Evolutionary conservation across 331 rosid species (phyloP).

Genomic region (Rhamnella rubrinervis): DNA sequence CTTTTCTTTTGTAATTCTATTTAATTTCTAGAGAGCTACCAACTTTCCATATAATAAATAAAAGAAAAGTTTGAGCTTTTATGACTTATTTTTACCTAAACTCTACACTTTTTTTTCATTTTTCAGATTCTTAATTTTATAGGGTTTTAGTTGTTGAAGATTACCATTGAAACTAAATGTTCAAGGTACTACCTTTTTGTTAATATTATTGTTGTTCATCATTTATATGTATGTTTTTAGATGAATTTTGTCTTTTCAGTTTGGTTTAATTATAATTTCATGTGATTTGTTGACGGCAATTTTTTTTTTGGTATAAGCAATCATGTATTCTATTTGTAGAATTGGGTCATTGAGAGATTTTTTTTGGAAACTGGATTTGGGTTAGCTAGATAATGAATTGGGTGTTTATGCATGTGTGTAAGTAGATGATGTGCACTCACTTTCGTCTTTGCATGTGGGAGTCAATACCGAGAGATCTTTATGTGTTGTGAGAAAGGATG

Average conservation of each 20-base stretch:
- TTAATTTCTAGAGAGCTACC: neutral
- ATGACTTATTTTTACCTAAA: neutral
- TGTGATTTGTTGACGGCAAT: constrained; percentile 5
- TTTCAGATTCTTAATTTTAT: neutral
- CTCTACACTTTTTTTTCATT: neutral
- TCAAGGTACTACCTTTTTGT: constrained; percentile 2
- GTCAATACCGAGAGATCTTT: too few relatives aligned
- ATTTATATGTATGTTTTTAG: neutral
- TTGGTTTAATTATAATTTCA: neutral
- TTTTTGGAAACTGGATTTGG: constrained; percentile 8
- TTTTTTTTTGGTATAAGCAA: neutral
- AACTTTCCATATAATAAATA: neutral
- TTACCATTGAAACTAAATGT: neutral
- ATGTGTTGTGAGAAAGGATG: neutral
- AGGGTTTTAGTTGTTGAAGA: constrained; percentile 20
- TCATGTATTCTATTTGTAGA: neutral
- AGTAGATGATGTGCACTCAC: too few relatives aligned
- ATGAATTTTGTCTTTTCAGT: too few relatives aligned
- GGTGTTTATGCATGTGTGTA: neutral
- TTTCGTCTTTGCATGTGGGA: too few relatives aligned
- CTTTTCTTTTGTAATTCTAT: neutral
- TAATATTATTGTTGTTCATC: too few relatives aligned
- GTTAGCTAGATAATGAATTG: neutral
- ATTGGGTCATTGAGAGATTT: neutral
- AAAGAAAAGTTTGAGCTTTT: neutral